Evolutionary conservation across 345 rosid genomes (phyloP).

Genomic region (Hirschfeldia incana): DNA sequence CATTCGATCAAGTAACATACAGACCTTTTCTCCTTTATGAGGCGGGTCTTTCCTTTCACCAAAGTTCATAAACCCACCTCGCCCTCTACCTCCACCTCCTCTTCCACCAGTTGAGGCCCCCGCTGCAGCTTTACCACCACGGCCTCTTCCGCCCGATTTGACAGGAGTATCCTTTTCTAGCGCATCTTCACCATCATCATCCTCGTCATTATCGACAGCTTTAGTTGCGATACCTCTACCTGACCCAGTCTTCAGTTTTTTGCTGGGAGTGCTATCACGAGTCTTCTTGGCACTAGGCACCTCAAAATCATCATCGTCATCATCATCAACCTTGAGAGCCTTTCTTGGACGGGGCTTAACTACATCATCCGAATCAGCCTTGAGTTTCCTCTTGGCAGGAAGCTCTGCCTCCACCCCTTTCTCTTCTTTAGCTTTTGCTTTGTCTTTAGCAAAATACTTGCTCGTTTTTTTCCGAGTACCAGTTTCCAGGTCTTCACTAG

Average conservation of each 20-base stretch:
- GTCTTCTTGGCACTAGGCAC: conserved; percentile 47
- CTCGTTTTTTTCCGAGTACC: conserved; percentile 82
- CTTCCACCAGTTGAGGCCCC: conserved; percentile 69
- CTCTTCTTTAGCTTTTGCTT: conserved; percentile 63
- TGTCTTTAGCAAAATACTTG: conserved; percentile 82
- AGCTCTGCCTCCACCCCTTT: conserved; percentile 43
- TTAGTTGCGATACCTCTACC: conserved; percentile 70
- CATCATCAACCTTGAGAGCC: conserved; percentile 49
- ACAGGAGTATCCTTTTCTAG: conserved; percentile 55
- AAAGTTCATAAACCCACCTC: conserved; percentile 90
- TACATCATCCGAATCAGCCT: conserved; percentile 40
- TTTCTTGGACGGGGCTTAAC: conserved; percentile 57
- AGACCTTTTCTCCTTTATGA: conserved; percentile 98
- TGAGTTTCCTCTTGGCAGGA: conserved; percentile 70
- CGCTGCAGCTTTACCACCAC: conserved; percentile 73
- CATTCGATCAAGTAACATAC: conserved; percentile 41
- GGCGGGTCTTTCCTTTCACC: conserved; percentile 99
- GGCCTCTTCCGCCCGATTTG: conserved; percentile 79
- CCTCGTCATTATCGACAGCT: conserved; percentile 47
- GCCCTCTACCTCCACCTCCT: conserved; percentile 65
- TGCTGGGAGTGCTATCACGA: conserved; percentile 63
- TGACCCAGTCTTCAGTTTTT: conserved; percentile 71
- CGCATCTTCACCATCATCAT: conserved; percentile 58
- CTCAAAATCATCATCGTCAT: conserved; percentile 67
- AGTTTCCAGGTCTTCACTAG: conserved; percentile 49